Evolutionary conservation across 768 basidiomycete species (phyloP).

Genomic region (Hebeloma cylindrosporum): DNA sequence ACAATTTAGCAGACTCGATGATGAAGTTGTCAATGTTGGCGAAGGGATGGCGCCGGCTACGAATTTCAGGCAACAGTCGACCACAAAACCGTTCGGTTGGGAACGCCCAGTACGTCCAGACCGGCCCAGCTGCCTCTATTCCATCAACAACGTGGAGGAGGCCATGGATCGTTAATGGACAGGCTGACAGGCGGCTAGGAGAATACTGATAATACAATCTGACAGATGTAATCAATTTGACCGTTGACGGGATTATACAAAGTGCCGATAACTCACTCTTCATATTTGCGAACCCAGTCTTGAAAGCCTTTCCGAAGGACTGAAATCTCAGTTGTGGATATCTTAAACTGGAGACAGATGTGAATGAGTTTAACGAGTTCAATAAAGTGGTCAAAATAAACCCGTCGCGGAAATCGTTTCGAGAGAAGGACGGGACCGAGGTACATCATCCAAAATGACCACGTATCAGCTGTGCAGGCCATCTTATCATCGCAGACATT

Average conservation of each 20-base stretch:
- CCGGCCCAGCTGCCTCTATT: slow-evolving; percentile 32
- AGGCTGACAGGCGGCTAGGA: slow-evolving; percentile 22
- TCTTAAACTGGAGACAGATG: slow-evolving; percentile 35
- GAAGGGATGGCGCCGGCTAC: too few relatives aligned
- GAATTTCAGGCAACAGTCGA: too few relatives aligned
- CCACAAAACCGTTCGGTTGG: not conserved
- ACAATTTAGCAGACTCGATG: too few relatives aligned
- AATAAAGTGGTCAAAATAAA: slow-evolving; percentile 39
- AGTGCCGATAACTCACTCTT: slow-evolving; percentile 30
- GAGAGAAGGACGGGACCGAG: too few relatives aligned
- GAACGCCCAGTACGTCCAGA: slow-evolving; percentile 41
- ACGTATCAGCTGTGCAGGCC: too few relatives aligned
- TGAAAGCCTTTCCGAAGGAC: slow-evolving; percentile 29
- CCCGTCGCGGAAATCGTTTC: slow-evolving; percentile 37
- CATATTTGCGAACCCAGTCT: slow-evolving; percentile 38
- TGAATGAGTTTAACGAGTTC: too few relatives aligned
- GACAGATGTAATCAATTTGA: not conserved
- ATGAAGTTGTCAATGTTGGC: too few relatives aligned
- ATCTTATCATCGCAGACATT: slow-evolving; percentile 31
- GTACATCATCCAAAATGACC: too few relatives aligned
- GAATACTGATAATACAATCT: slow-evolving; percentile 32
- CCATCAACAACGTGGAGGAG: slow-evolving; percentile 20
- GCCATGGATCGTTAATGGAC: slow-evolving; percentile 33
- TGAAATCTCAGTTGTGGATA: slow-evolving; percentile 25
- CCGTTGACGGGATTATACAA: too few relatives aligned